Percentiles rank a stretch among this genome's conserved stretches.
Conservation (phyloP, 2,329 filamentous ascomycete genomes). For the Blastomyces parvus region DNA sequence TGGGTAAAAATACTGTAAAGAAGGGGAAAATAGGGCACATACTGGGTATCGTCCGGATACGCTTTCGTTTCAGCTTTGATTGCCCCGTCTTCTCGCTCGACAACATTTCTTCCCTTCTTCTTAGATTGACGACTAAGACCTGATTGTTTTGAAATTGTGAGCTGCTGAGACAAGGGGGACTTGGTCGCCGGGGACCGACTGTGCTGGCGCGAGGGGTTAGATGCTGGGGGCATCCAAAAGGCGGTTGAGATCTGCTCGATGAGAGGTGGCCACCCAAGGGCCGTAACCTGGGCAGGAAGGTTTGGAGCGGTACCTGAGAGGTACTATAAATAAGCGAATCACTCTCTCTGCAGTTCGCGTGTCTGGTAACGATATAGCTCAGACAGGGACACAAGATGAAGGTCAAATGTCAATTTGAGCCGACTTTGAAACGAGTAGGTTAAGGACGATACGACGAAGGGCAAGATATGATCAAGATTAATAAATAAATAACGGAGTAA, state of each 20-base stretch:
- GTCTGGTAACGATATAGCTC: too few species aligned
- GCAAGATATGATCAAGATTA: background rate
- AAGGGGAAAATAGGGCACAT: constrained; percentile 16
- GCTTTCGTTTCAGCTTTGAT: constrained; percentile 26
- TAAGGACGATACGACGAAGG: background rate
- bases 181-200: constrained; percentile 29
- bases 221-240: constrained; percentile 37
- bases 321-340: background rate
- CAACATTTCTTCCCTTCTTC: constrained; percentile 33
- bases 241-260: constrained; percentile 5
- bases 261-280: constrained; percentile 22
- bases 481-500: background rate
- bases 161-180: constrained; percentile 21
- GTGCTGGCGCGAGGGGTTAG: constrained; percentile 32
- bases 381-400: background rate
- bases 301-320: background rate
- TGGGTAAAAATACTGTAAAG: background rate
- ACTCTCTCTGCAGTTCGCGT: background rate
- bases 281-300: constrained; percentile 17
- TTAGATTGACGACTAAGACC: constrained; percentile 28
- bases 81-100: constrained; percentile 29
- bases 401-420: background rate
- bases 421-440: background rate
- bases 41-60: constrained; percentile 28
- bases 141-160: constrained; percentile 24